Evolutionary conservation across 169 alveolate genomes (phyloP).

Genomic region (Blepharisma undulans): DNA sequence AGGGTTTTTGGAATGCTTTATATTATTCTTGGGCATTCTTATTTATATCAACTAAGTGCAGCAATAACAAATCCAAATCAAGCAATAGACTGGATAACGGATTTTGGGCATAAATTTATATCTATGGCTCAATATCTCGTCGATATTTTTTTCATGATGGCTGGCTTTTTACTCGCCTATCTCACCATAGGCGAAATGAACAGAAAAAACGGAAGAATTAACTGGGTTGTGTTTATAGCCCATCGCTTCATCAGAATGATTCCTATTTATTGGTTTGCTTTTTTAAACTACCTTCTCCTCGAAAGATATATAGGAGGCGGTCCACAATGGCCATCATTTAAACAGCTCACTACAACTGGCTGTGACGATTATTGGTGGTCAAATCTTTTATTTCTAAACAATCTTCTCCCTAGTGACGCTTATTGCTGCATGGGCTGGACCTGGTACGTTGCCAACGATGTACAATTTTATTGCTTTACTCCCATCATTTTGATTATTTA

Average conservation of each 20-base stretch:
- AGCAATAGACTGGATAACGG: neutral
- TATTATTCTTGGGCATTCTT: neutral
- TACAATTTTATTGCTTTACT: slow-evolving; percentile 53
- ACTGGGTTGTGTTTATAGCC: neutral
- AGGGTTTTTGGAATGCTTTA: slow-evolving; percentile 24
- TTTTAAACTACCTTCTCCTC: neutral
- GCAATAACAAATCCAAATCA: neutral
- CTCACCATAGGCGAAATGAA: neutral
- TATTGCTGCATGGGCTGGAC: slow-evolving; percentile 48
- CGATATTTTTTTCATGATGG: slow-evolving; percentile 13
- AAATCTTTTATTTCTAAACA: slow-evolving; percentile 50
- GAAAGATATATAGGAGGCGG: neutral
- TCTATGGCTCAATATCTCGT: neutral
- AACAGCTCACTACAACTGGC: neutral
- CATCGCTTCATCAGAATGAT: neutral
- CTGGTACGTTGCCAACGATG: slow-evolving; percentile 62
- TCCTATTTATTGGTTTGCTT: slow-evolving; percentile 16
- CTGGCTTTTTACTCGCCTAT: slow-evolving; percentile 28
- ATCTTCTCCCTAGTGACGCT: slow-evolving; percentile 49
- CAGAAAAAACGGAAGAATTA: neutral
- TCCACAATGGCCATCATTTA: slow-evolving; percentile 4
- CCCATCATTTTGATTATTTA: slow-evolving; percentile 38
- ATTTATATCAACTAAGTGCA: neutral
- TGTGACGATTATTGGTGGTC: slow-evolving; percentile 75
- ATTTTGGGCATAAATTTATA: neutral